Evolutionary conservation across 805 yeast species (phyloP).

Genomic region (Yarrowia yakushimensis): DNA sequence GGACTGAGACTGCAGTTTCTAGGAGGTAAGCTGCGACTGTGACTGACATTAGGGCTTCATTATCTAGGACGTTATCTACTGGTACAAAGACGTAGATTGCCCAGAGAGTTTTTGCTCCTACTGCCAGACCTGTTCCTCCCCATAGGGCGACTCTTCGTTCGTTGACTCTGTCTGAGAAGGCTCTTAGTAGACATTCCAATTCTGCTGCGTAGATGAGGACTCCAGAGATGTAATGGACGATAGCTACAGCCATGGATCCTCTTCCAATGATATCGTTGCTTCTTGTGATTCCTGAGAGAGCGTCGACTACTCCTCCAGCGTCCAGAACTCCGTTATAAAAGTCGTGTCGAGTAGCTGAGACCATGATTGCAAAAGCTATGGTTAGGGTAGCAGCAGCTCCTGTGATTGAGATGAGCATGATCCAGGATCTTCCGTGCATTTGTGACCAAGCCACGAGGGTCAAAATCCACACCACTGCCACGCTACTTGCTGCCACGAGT

Average conservation of each 20-base stretch:
- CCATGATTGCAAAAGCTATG: conserved; percentile 8
- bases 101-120: neutral
- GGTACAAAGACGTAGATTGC: conserved; percentile 19
- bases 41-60: neutral
- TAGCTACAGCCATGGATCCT: conserved; percentile 3
- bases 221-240: conserved; percentile 11
- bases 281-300: neutral
- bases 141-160: conserved; percentile 10
- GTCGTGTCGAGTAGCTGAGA: neutral
- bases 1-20: neutral
- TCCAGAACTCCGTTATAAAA: neutral
- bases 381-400: neutral
- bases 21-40: conserved; percentile 7
- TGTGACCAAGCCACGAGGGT: neutral
- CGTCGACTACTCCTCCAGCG: conserved; percentile 3
- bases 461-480: conserved; percentile 19
- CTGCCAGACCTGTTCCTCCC: neutral
- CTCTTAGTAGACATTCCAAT: conserved; percentile 1
- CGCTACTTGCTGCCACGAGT: neutral
- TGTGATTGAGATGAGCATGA: neutral
- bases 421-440: neutral
- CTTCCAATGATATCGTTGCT: neutral
- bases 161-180: neutral
- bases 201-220: conserved; percentile 15
- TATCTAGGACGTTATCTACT: neutral